phyloP scores from a whole-genome alignment of 208 protist species.

The Wallacemonas rigidus region DNA sequence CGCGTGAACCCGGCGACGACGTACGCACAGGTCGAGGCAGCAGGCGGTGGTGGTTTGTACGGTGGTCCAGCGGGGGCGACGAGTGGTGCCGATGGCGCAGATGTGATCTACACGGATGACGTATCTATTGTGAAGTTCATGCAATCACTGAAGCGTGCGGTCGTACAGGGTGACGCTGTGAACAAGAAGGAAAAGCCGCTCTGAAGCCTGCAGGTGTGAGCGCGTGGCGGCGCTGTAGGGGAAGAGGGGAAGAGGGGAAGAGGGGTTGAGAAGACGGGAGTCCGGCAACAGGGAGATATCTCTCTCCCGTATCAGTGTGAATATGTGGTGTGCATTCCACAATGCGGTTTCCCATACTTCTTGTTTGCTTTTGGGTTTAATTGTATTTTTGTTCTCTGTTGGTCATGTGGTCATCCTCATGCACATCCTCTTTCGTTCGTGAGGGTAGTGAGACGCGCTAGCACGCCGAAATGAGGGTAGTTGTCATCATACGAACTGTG shows the following conservation, averaged over 20 bases:
- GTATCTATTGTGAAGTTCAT: slow-evolving; percentile 81
- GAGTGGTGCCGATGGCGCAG: slow-evolving; percentile 30
- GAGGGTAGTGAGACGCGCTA: not conserved
- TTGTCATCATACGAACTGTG: not conserved
- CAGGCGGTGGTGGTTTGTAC: not conserved
- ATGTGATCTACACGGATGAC: slow-evolving; percentile 87
- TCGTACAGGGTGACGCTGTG: slow-evolving; percentile 30
- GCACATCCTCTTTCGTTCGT: no score
- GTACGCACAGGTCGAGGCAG: slow-evolving; percentile 37
- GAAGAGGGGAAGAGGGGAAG: slow-evolving; percentile 2
- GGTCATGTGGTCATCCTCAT: no score
- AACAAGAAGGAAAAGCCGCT: slow-evolving; percentile 6
- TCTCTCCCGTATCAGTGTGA: no score
- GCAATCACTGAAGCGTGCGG: slow-evolving; percentile 73
- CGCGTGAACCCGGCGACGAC: slow-evolving; percentile 82
- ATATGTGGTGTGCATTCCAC: no score
- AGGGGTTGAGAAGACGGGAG: no score
- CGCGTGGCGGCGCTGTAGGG: not conserved
- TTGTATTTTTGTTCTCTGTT: no score
- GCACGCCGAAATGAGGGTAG: not conserved
- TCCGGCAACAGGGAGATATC: no score
- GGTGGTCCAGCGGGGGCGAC: slow-evolving; percentile 9
- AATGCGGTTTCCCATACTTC: no score
- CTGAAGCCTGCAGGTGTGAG: not conserved
- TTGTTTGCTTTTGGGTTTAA: no score